Evolutionary conservation across 441 rosid species (phyloP).

Genomic region (Melastoma candidum): DNA sequence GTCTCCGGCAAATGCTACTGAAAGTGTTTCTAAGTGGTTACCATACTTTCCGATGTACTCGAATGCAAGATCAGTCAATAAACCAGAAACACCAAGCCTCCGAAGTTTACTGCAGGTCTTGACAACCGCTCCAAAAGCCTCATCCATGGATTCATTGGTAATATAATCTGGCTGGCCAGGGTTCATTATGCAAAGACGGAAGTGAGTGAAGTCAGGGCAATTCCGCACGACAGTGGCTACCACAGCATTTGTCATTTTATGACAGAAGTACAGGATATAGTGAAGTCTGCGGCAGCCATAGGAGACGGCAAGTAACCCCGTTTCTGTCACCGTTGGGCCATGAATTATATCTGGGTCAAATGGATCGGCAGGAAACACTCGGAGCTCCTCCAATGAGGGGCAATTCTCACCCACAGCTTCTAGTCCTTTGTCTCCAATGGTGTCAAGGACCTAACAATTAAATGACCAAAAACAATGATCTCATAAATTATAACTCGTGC

Average conservation of each 20-base stretch:
- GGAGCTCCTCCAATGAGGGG: constrained; percentile 56
- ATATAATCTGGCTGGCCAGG: constrained; percentile 50
- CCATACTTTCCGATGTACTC: too few species aligned
- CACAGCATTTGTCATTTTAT: constrained; percentile 64
- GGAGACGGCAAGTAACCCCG: constrained; percentile 55
- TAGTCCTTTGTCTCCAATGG: constrained; percentile 56
- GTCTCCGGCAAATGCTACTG: constrained; percentile 23
- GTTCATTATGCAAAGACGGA: constrained; percentile 68
- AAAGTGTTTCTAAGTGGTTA: too few species aligned
- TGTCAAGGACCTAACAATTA: constrained; percentile 44
- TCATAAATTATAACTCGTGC: too few species aligned
- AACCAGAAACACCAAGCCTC: constrained; percentile 61
- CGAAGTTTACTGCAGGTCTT: constrained; percentile 56
- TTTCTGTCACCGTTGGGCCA: constrained; percentile 38
- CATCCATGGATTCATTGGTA: constrained; percentile 58
- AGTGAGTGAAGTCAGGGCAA: constrained; percentile 65
- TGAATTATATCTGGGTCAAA: constrained; percentile 41
- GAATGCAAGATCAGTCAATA: constrained; percentile 33
- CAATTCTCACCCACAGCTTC: constrained; percentile 46
- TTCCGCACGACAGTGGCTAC: constrained; percentile 46
- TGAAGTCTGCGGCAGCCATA: constrained; percentile 49
- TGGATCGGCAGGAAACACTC: constrained; percentile 65
- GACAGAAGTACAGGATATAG: constrained; percentile 59
- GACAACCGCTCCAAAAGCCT: constrained; percentile 65
- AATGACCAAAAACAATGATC: too few species aligned